Conservation (phyloP, 2,329 filamentous ascomycete genomes). For the Tolypocladium ovalisporum region DNA sequence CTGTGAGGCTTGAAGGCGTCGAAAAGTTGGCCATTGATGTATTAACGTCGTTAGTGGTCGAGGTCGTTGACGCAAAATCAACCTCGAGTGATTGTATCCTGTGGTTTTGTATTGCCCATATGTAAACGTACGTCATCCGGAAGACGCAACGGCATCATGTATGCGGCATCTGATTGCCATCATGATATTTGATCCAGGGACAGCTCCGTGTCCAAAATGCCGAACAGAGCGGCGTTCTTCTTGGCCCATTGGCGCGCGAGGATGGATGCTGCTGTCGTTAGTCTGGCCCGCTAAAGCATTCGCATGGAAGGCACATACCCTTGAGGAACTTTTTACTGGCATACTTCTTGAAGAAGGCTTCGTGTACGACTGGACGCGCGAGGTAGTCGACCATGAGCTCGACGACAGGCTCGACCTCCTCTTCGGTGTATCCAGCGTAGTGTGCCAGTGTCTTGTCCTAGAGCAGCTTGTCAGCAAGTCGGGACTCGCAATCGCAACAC, state of each 20-base stretch:
- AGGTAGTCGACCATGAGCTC: constrained; percentile 96
- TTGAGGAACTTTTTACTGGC: constrained; percentile 99
- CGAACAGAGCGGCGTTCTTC: constrained; percentile 53
- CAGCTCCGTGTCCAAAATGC: constrained; percentile 37
- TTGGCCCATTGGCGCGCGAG: constrained; percentile 90
- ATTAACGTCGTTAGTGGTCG: constrained; percentile 22
- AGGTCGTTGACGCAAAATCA: constrained; percentile 18
- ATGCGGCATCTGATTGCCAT: constrained; percentile 8
- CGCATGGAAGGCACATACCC: constrained; percentile 48
- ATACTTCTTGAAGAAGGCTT: constrained; percentile 99
- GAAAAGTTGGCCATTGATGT: constrained; percentile 14
- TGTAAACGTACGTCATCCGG: constrained; percentile 4
- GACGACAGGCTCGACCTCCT: constrained; percentile 87
- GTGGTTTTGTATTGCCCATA: constrained; percentile 1
- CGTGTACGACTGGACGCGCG: constrained; percentile 77
- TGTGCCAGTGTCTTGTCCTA: constrained; percentile 77
- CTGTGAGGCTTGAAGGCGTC: not conserved
- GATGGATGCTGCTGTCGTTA: constrained; percentile 59
- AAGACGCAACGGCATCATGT: constrained; percentile 1
- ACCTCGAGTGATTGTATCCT: constrained; percentile 17
- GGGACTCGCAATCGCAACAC: not conserved
- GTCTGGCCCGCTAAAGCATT: constrained; percentile 7
- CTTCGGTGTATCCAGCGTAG: constrained; percentile 88
- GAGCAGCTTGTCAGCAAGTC: constrained; percentile 15
- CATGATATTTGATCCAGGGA: constrained; percentile 36